phyloP scores from a whole-genome alignment of 345 rosid species.

The Ailanthus altissimus region DNA sequence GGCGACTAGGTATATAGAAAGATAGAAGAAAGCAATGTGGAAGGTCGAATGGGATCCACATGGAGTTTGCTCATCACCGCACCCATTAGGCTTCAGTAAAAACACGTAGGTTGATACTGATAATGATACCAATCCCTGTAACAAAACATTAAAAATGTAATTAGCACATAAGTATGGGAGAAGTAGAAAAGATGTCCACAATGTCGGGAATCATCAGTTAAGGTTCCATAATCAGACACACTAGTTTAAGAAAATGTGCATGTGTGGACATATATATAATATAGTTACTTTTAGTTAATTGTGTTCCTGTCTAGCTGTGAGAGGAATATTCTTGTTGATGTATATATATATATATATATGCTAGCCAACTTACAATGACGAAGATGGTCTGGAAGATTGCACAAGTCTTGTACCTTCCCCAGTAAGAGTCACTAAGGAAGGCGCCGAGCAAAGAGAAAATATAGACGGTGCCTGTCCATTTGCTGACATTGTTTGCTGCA shows the following conservation, averaged over 20 bases:
- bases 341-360: not conserved
- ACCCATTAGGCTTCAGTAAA: conserved; percentile 70
- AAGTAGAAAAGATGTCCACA: not conserved
- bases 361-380: conserved; percentile 54
- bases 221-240: too few species aligned
- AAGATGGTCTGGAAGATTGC: conserved; percentile 87
- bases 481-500: conserved; percentile 95
- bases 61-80: conserved; percentile 58
- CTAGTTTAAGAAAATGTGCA: not conserved
- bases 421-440: conserved; percentile 94
- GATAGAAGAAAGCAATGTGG: conserved; percentile 56
- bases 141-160: not conserved
- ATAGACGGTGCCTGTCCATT: conserved; percentile 99
- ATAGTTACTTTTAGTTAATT: not conserved
- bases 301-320: not conserved
- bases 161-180: not conserved
- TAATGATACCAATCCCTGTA: conserved; percentile 68
- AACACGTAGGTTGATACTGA: conserved; percentile 60
- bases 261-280: not conserved
- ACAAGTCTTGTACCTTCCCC: conserved; percentile 98
- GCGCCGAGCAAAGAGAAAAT: conserved; percentile 94
- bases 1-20: conserved; percentile 76
- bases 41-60: conserved; percentile 69
- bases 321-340: not conserved
- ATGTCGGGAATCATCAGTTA: not conserved